Evolutionary conservation across 1,139 yeast genomes (phyloP), one percentile per base, ranked within the genome.

Genomic region (Zygosaccharomyces sapae): DNA sequence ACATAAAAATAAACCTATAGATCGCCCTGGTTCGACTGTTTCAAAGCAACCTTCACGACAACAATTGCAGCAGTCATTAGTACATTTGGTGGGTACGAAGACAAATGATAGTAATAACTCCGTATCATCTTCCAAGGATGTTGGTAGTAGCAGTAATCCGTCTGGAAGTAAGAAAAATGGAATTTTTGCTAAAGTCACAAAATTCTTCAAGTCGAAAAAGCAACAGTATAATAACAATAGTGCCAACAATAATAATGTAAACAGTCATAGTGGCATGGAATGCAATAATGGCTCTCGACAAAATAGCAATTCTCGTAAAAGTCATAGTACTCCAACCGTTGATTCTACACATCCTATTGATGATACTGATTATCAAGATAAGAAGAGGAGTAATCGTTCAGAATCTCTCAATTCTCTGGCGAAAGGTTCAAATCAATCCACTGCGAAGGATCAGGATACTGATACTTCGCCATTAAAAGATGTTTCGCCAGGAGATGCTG

Each of bases 151-250:
- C 16, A 49, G 38, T 12, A n/a, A n/a, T n/a, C n/a, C 47, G 43
- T 24, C 40, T 8, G 40, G 40, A n/a, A 24, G 29, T 12, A 42
- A 40, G 16, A 44, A 47, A 33, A 44, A 40, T 27, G 46, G 41
- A 31, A 38, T 49, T 13, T 46, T 49, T 29, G 38, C 41, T 20
- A 57, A 53, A 43, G 45, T 58, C 25, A 48, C 61, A 1, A 53
- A 57, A 8, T 59, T 59, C 40, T 60, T 60, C 47, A 60, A 58
- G 40, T 38, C 33, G 22, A 46, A 41, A 30, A 35, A 39, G 38
- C 20, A 38, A 20, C 44, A 27, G 29, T 41, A 43, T 33, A 45
- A 22, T 29, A 41, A 34, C 16, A 44, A 41, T 27, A 34, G 41
- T n/a, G 41, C 33, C 12, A 25, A 27, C 31, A 37, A 30, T n/a